phyloP scores from a whole-genome alignment of 2,329 filamentous ascomycete species.

The Teratosphaeriaceae sp. region DNA sequence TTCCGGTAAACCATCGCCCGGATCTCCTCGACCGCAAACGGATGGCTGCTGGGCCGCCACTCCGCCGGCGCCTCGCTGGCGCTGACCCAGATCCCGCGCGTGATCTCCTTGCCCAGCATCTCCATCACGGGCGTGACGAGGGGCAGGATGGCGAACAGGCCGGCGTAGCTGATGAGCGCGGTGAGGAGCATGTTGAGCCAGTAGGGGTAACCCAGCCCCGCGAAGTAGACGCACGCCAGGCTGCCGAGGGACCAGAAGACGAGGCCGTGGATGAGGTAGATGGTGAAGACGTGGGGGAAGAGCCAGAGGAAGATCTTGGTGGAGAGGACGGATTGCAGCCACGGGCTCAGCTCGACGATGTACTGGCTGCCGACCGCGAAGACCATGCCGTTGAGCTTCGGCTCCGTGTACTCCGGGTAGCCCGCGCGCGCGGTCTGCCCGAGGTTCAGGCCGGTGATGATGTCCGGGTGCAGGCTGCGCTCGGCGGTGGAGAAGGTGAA shows the following conservation, averaged over 20 bases:
- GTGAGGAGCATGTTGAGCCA: constrained; percentile 32
- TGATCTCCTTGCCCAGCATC: constrained; percentile 34
- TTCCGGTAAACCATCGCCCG: constrained; percentile 8
- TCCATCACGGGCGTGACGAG: constrained; percentile 34
- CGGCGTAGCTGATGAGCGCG: constrained; percentile 31
- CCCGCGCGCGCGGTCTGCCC: constrained; percentile 27
- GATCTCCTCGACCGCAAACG: constrained; percentile 12
- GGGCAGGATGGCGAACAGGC: constrained; percentile 27
- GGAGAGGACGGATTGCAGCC: constrained; percentile 37
- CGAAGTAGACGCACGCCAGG: constrained; percentile 33
- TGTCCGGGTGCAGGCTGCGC: constrained; percentile 39
- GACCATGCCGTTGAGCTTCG: constrained; percentile 39
- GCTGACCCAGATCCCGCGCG: constrained; percentile 30
- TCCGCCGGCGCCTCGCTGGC: constrained; percentile 31
- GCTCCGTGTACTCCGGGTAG: constrained; percentile 39
- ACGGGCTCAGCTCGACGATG: constrained; percentile 29
- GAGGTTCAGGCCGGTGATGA: constrained; percentile 31
- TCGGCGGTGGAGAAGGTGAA: constrained; percentile 28
- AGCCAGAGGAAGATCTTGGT: constrained; percentile 34
- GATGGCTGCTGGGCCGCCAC: constrained; percentile 22
- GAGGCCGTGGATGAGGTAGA: constrained; percentile 43
- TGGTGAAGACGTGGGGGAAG: constrained; percentile 46
- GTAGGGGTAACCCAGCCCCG: constrained; percentile 26
- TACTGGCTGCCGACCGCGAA: constrained; percentile 30
- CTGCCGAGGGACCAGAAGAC: constrained; percentile 39